These are phyloP conservation scores for Fusarium sp. DNA, from an alignment of 2,329 filamentous ascomycete species.

Conservation along the genomic window DNA sequence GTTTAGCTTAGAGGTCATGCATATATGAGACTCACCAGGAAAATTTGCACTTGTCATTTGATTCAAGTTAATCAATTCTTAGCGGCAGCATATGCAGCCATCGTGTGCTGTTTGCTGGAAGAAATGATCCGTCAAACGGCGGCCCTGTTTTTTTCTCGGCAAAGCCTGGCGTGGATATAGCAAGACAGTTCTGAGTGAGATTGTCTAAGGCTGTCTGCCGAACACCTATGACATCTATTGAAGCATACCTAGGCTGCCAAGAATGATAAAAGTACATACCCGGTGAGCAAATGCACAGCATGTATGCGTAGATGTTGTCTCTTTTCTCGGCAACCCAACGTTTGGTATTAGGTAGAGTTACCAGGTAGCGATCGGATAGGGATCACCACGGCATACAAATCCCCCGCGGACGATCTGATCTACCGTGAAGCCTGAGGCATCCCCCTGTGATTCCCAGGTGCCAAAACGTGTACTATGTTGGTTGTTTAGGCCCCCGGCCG, in stretches of 20 bases:
- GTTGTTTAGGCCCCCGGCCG: conserved; percentile 20
- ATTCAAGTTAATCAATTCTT: conserved; percentile 10
- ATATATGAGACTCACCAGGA: conserved; percentile 8
- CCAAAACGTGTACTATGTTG: conserved; percentile 27
- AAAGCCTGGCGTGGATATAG: conserved; percentile 31
- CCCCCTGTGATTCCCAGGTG: conserved; percentile 31
- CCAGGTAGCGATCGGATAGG: conserved; percentile 34
- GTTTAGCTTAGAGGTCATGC: not conserved
- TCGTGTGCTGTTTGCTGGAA: conserved; percentile 24
- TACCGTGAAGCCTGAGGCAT: conserved; percentile 48
- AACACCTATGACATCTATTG: conserved; percentile 10
- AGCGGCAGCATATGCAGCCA: conserved; percentile 36
- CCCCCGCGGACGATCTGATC: conserved; percentile 44
- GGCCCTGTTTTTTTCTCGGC: not conserved
- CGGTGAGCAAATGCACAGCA: conserved; percentile 19
- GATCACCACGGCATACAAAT: conserved; percentile 41
- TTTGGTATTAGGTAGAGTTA: not conserved
- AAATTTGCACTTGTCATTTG: conserved; percentile 10
- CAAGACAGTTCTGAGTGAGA: conserved; percentile 9
- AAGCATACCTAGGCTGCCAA: conserved; percentile 18
- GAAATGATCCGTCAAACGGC: conserved; percentile 33
- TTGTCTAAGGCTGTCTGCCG: conserved; percentile 6
- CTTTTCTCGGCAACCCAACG: conserved; percentile 28
- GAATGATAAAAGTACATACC: conserved; percentile 34
- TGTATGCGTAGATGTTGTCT: conserved; percentile 30